Evolutionary conservation across 2,329 filamentous ascomycete species (phyloP).

Genomic region (Colletotrichum kahawae): DNA sequence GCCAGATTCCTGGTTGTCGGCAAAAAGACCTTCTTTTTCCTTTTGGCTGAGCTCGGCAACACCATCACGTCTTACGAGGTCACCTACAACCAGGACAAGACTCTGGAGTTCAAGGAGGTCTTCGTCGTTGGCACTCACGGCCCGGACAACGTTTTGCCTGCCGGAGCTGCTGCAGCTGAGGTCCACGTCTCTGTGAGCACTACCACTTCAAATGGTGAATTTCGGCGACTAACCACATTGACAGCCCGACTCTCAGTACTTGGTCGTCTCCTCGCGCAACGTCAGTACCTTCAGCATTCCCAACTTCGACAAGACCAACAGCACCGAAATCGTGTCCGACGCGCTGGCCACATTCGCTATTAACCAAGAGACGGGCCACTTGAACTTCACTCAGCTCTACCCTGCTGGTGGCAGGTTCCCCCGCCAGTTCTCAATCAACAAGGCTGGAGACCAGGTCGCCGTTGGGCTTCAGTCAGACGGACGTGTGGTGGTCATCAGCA

Average conservation of each 20-base stretch:
- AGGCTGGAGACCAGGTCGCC: conserved; percentile 65
- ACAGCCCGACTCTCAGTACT: conserved; percentile 61
- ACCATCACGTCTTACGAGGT: conserved; percentile 61
- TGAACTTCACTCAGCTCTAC: conserved; percentile 60
- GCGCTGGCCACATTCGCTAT: conserved; percentile 68
- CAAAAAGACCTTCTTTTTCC: conserved; percentile 58
- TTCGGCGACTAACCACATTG: background rate
- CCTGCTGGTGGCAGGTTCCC: conserved; percentile 69
- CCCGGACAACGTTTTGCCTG: conserved; percentile 42
- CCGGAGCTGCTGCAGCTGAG: conserved; percentile 56
- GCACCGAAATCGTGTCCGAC: conserved; percentile 56
- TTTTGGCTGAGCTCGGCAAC: conserved; percentile 65
- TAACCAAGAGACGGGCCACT: conserved; percentile 52
- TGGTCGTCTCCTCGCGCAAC: conserved; percentile 72
- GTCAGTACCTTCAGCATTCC: conserved; percentile 57
- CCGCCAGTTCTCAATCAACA: conserved; percentile 71
- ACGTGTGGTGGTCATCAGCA: conserved; percentile 64
- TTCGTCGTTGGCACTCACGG: conserved; percentile 56
- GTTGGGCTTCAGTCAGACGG: conserved; percentile 69
- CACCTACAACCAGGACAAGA: conserved; percentile 45
- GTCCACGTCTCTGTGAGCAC: conserved; percentile 60
- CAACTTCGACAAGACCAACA: conserved; percentile 41
- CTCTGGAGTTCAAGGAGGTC: conserved; percentile 51
- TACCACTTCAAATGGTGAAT: background rate
- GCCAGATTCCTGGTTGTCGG: conserved; percentile 57